Conservation (phyloP, 2,329 filamentous ascomycete species). For the Ustilaginoidea virens region DNA sequence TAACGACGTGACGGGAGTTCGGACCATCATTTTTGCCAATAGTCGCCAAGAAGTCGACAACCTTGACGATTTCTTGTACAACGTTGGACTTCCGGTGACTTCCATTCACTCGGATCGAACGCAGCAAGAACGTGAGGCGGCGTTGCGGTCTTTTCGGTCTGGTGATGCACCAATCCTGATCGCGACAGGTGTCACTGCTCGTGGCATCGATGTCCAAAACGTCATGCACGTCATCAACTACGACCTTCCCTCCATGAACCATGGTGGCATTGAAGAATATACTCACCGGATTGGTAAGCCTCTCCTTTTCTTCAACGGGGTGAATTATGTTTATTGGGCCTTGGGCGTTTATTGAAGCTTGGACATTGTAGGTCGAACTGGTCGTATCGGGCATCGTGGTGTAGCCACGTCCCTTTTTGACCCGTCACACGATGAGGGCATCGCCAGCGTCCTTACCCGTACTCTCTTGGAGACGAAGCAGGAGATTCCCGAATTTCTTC, state of each 20-base stretch:
- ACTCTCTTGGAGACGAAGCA: slow-evolving; percentile 70
- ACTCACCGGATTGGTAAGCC: slow-evolving; percentile 76
- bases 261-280: slow-evolving; percentile 90
- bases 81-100: slow-evolving; percentile 62
- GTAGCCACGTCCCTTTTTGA: slow-evolving; percentile 83
- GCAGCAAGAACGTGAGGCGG: slow-evolving; percentile 82
- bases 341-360: too few species aligned
- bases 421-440: slow-evolving; percentile 49
- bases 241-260: slow-evolving; percentile 56
- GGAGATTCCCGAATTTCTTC: slow-evolving; percentile 67
- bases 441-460: slow-evolving; percentile 63
- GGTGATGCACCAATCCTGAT: slow-evolving; percentile 68
- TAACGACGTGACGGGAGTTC: slow-evolving; percentile 49
- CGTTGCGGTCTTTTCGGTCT: slow-evolving; percentile 68
- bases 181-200: slow-evolving; percentile 72
- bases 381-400: slow-evolving; percentile 77
- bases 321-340: too few species aligned
- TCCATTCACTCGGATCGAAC: slow-evolving; percentile 82
- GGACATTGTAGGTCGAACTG: slow-evolving; percentile 63
- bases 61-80: slow-evolving; percentile 77
- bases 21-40: slow-evolving; percentile 87
- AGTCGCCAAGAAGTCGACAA: slow-evolving; percentile 63
- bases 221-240: slow-evolving; percentile 90
- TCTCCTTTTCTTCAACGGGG: too few species aligned
- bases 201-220: slow-evolving; percentile 77